A percentile compares a stretch with the other conserved stretches of the same genome.
phyloP scores from a whole-genome alignment of 2,329 filamentous ascomycete genomes.

The Aspergillus niger region DNA sequence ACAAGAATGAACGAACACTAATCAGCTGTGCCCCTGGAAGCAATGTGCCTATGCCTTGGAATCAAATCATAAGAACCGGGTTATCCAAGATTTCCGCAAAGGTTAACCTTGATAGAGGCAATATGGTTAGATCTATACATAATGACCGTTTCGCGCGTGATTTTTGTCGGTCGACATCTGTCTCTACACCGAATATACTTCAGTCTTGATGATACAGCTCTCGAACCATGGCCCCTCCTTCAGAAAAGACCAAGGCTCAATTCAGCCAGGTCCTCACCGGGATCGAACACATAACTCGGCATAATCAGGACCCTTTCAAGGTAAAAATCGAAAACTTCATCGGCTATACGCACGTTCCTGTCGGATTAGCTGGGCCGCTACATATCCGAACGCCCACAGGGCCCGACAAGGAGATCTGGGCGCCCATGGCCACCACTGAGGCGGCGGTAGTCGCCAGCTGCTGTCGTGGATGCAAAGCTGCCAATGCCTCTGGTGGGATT shows the following conservation, averaged over 20 bases:
- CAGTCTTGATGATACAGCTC: not conserved
- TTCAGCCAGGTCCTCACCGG: not conserved
- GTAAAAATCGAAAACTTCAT: constrained; percentile 13
- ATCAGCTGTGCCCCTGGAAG: too few relatives aligned
- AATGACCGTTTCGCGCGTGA: too few relatives aligned
- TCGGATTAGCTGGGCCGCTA: constrained; percentile 12
- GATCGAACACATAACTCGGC: constrained; percentile 4
- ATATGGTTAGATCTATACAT: too few relatives aligned
- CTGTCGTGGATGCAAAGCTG: constrained; percentile 32
- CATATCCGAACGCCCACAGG: not conserved
- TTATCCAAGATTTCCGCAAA: not conserved
- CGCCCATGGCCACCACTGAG: constrained; percentile 34
- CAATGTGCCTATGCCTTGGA: too few relatives aligned
- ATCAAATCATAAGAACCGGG: not conserved
- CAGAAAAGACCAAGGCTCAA: not conserved
- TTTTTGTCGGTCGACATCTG: too few relatives aligned
- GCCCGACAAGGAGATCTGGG: constrained; percentile 17
- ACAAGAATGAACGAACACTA: too few relatives aligned
- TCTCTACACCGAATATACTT: too few relatives aligned
- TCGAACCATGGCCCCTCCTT: not conserved
- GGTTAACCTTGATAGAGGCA: not conserved
- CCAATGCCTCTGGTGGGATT: constrained; percentile 21
- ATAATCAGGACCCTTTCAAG: not conserved
- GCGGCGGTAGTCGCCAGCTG: constrained; percentile 33
- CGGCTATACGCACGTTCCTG: constrained; percentile 9